Evolutionary conservation across 257 asterid species (phyloP).

Genomic region (Fraxinus quadrangulata): DNA sequence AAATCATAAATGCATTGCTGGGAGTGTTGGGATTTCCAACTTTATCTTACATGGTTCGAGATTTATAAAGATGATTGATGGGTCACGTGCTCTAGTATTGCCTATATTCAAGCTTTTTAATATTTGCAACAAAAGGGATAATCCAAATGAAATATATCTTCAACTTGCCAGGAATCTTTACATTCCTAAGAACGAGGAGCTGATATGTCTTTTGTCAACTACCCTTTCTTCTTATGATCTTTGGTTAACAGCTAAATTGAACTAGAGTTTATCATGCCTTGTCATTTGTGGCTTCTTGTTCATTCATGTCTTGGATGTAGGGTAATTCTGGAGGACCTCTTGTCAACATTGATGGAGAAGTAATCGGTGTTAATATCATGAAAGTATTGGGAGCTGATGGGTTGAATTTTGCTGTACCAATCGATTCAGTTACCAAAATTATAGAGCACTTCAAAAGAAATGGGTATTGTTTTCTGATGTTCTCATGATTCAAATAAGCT

Average conservation of each 20-base stretch:
- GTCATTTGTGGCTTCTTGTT: conserved; percentile 14
- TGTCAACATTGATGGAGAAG: conserved; percentile 83
- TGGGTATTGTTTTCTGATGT: conserved; percentile 46
- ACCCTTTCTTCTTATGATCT: conserved; percentile 9
- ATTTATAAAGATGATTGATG: neutral
- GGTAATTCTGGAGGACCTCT: conserved; percentile 98
- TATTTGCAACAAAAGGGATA: conserved; percentile 13
- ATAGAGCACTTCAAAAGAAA: conserved; percentile 70
- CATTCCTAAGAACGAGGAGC: conserved; percentile 7
- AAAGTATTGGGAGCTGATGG: conserved; percentile 85
- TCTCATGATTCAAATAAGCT: neutral
- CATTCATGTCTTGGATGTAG: conserved; percentile 40
- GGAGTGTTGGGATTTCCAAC: neutral
- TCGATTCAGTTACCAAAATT: conserved; percentile 71
- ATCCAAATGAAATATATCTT: conserved; percentile 4
- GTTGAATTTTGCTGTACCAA: conserved; percentile 78
- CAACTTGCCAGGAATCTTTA: conserved; percentile 4
- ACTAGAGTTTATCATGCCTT: conserved; percentile 12
- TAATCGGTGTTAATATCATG: conserved; percentile 76
- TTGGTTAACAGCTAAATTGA: conserved; percentile 11
- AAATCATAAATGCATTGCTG: conserved; percentile 1
- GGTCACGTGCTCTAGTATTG: neutral
- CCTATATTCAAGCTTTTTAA: conserved; percentile 6
- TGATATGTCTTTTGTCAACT: conserved; percentile 5
- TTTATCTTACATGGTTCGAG: conserved; percentile 7